phyloP scores from a whole-genome alignment of 257 asterid genomes.

The Petunia secreta region DNA sequence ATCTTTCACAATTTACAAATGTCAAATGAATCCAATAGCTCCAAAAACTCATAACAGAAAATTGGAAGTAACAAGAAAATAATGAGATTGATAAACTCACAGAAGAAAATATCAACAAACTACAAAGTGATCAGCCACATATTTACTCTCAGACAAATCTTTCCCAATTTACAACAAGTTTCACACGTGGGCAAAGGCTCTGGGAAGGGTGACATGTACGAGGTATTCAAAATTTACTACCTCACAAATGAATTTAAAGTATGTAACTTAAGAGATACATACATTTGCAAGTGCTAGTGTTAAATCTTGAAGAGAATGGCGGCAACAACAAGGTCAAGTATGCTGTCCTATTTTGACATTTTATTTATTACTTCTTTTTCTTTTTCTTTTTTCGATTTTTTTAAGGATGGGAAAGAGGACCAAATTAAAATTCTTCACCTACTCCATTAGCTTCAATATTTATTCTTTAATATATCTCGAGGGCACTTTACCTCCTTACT shows the following conservation, averaged over 20 bases:
- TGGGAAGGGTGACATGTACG: no score
- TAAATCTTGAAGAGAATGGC: not conserved
- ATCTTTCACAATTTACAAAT: slow-evolving; percentile 3
- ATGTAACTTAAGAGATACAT: not conserved
- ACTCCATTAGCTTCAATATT: no score
- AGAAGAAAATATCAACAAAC: slow-evolving; percentile 3
- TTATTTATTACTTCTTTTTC: not conserved
- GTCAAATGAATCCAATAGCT: not conserved
- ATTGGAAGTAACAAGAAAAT: not conserved
- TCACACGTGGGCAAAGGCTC: no score
- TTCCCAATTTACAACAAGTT: not conserved
- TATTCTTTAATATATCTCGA: no score
- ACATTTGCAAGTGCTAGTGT: not conserved
- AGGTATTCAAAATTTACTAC: no score
- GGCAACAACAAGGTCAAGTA: slow-evolving; percentile 1
- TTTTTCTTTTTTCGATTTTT: no score
- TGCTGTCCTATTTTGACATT: slow-evolving; percentile 13
- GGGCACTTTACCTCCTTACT: no score
- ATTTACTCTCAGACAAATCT: not conserved
- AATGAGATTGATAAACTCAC: not conserved
- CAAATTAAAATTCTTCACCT: no score
- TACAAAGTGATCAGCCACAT: not conserved
- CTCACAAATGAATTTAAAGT: no score
- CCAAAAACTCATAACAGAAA: not conserved
- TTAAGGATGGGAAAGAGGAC: no score